These are phyloP conservation scores for Claviceps cyperi DNA, from an alignment of 2,329 filamentous ascomycete species.

Conservation along the genomic window DNA sequence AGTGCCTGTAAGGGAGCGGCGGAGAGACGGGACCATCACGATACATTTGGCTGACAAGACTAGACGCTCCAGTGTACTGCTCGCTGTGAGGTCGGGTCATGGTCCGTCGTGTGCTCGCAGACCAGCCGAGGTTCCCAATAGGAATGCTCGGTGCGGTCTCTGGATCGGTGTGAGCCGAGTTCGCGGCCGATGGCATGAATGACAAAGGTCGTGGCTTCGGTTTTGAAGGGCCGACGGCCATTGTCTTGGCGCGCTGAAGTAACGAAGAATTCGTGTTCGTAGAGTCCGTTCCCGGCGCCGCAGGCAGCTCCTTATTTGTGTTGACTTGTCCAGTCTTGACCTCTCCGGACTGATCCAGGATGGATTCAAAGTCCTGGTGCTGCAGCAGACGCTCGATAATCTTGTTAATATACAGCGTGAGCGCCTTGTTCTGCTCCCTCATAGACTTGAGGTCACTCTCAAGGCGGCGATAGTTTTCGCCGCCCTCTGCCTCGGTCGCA, in stretches of 20 bases:
- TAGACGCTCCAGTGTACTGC: slow-evolving; percentile 48
- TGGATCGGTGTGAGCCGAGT: slow-evolving; percentile 44
- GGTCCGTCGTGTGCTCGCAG: slow-evolving; percentile 37
- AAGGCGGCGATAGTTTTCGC: slow-evolving; percentile 49
- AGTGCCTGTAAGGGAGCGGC: slow-evolving; percentile 41
- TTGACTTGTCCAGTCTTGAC: slow-evolving; percentile 25
- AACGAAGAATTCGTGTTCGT: slow-evolving; percentile 29
- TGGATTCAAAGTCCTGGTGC: slow-evolving; percentile 88
- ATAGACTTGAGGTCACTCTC: slow-evolving; percentile 66
- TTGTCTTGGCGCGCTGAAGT: slow-evolving; percentile 47
- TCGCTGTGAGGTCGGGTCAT: slow-evolving; percentile 43
- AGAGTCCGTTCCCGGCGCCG: slow-evolving; percentile 35
- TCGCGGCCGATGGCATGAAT: slow-evolving; percentile 30
- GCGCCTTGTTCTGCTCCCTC: slow-evolving; percentile 91
- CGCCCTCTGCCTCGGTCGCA: slow-evolving; percentile 43
- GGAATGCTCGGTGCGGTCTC: slow-evolving; percentile 65
- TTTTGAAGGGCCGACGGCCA: slow-evolving; percentile 34
- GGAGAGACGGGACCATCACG: slow-evolving; percentile 51
- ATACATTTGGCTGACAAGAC: slow-evolving; percentile 82
- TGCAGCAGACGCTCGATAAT: slow-evolving; percentile 92
- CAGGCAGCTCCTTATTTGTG: slow-evolving; percentile 72
- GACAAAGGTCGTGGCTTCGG: slow-evolving; percentile 42
- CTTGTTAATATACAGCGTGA: slow-evolving; percentile 97
- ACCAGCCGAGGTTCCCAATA: slow-evolving; percentile 42
- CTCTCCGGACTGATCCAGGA: slow-evolving; percentile 67